These are phyloP conservation scores for Wickerhamiella azymoides DNA, from an alignment of 805 yeast species.

Conservation along the genomic window DNA sequence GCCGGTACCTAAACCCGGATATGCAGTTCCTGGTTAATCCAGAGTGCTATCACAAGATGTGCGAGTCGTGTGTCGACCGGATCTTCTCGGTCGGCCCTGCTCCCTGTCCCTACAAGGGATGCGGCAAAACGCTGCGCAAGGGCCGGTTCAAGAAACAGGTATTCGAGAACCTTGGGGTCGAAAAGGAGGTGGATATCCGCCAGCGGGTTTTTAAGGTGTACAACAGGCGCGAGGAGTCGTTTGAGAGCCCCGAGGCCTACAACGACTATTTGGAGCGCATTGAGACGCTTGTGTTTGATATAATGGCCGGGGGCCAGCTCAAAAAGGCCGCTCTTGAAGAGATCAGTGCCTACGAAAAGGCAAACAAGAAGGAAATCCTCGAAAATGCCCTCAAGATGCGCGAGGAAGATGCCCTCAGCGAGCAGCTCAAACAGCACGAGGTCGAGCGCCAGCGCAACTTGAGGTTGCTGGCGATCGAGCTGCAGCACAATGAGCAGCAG, in stretches of 20 bases:
- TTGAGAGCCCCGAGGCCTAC: constrained; percentile 42
- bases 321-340: constrained; percentile 42
- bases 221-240: constrained; percentile 69
- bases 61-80: constrained; percentile 91
- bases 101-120: constrained; percentile 86
- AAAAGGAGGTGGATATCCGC: constrained; percentile 83
- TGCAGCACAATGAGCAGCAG: constrained; percentile 40
- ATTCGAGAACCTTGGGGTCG: constrained; percentile 82
- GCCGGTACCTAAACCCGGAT: constrained; percentile 83
- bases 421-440: constrained; percentile 51
- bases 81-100: constrained; percentile 92
- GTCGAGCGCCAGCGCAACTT: constrained; percentile 44
- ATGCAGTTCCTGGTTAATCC: constrained; percentile 87
- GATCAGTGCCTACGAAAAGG: constrained; percentile 48
- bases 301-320: constrained; percentile 58
- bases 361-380: constrained; percentile 59
- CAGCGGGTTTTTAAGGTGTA: constrained; percentile 61
- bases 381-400: constrained; percentile 62
- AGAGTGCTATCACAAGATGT: constrained; percentile 95
- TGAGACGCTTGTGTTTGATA: constrained; percentile 66
- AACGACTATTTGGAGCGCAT: constrained; percentile 73
- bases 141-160: constrained; percentile 84
- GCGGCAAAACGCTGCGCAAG: constrained; percentile 76
- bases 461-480: constrained; percentile 44
- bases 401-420: constrained; percentile 54